These are phyloP conservation scores for Thermothelomyces thermophilus DNA, from an alignment of 2,329 filamentous ascomycete species.

Conservation along the genomic window DNA sequence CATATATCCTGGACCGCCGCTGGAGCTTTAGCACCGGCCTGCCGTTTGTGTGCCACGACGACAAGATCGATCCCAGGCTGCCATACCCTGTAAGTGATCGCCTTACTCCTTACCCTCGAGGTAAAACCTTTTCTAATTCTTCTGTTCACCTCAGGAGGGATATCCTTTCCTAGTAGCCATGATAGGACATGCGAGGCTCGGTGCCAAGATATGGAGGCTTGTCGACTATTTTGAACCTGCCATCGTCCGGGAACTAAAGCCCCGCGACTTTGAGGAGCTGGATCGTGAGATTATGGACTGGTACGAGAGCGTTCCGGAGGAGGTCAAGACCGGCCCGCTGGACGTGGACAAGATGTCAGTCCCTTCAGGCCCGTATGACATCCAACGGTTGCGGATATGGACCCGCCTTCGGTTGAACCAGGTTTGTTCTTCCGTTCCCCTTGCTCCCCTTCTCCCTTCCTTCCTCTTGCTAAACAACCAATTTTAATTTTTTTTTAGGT, in stretches of 20 bases:
- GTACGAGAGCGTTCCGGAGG: slow-evolving; percentile 68
- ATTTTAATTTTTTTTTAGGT: too few species aligned
- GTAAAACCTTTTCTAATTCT: too few species aligned
- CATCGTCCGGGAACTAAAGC: slow-evolving; percentile 57
- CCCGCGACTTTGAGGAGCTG: slow-evolving; percentile 70
- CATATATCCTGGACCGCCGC: slow-evolving; percentile 76
- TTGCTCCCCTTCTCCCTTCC: background rate
- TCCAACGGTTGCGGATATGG: slow-evolving; percentile 71
- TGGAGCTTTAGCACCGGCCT: slow-evolving; percentile 89
- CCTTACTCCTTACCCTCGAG: too few species aligned
- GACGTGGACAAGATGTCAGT: slow-evolving; percentile 44
- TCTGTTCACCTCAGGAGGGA: slow-evolving; percentile 34
- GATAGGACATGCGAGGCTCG: slow-evolving; percentile 76
- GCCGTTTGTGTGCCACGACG: slow-evolving; percentile 77
- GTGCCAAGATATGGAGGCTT: slow-evolving; percentile 79
- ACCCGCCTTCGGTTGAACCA: slow-evolving; percentile 84
- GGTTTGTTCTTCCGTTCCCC: too few species aligned
- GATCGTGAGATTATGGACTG: slow-evolving; percentile 82
- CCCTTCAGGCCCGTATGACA: slow-evolving; percentile 54
- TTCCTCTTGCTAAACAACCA: too few species aligned
- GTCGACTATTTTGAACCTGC: slow-evolving; percentile 61
- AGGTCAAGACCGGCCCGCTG: slow-evolving; percentile 55
- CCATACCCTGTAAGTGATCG: slow-evolving; percentile 68
- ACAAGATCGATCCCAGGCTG: slow-evolving; percentile 73
- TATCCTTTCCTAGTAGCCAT: slow-evolving; percentile 73